These are phyloP conservation scores for Rehmannia glutinosa DNA, from an alignment of 257 asterid species.

Conservation along the genomic window DNA sequence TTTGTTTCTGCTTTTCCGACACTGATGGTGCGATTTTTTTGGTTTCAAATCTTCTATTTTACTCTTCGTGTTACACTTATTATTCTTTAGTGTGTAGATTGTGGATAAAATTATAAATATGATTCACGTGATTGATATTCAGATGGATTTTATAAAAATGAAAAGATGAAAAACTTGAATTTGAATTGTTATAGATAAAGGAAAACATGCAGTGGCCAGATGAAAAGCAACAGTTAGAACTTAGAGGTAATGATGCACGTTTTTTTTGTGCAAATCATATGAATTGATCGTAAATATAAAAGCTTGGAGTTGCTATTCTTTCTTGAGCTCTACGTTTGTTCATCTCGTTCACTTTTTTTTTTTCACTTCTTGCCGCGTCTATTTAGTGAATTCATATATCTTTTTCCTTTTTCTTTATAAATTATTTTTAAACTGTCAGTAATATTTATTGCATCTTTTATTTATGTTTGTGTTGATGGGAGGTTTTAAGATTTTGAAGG, in stretches of 20 bases:
- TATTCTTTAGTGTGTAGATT: background rate
- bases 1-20: background rate
- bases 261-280: background rate
- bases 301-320: background rate
- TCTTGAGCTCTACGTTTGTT: slow-evolving; percentile 12
- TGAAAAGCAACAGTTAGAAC: slow-evolving; percentile 10
- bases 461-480: too few relatives aligned
- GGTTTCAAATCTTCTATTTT: background rate
- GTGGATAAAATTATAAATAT: background rate
- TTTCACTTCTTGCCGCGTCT: background rate
- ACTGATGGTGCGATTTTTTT: background rate
- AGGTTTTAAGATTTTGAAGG: too few relatives aligned
- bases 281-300: slow-evolving; percentile 5
- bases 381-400: background rate
- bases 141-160: background rate
- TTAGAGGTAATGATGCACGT: slow-evolving; percentile 7
- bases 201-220: slow-evolving; percentile 7
- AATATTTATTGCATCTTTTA: too few relatives aligned
- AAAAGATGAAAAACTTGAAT: background rate
- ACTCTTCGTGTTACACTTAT: background rate
- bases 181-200: background rate
- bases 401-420: too few relatives aligned
- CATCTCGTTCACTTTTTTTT: background rate
- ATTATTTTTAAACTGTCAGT: too few relatives aligned
- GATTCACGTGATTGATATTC: background rate